These are phyloP conservation scores for Cicer judaicum DNA, from an alignment of 306 rosid genomes.

Conservation along the genomic window DNA sequence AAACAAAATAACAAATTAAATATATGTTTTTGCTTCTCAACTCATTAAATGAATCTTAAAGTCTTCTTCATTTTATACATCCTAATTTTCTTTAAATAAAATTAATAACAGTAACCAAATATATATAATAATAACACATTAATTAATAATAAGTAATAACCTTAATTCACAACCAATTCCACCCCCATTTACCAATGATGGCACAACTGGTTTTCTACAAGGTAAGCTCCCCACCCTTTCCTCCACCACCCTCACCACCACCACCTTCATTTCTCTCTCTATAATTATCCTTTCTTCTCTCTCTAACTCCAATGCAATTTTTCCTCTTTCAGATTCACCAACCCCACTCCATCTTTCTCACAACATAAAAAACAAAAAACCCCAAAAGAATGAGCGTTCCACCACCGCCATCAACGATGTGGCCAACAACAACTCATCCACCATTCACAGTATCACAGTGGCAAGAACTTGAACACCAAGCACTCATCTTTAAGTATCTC, in stretches of 20 bases:
- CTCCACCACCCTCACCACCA: constrained; percentile 14
- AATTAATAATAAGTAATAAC: too few species aligned
- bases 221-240: constrained; percentile 46
- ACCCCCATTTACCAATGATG: constrained; percentile 36
- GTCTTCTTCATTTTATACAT: too few species aligned
- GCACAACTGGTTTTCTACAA: constrained; percentile 40
- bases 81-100: too few species aligned
- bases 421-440: constrained; percentile 55
- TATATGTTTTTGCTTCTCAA: too few species aligned
- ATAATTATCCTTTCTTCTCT: not conserved
- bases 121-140: too few species aligned
- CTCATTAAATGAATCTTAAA: too few species aligned
- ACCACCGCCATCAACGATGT: constrained; percentile 45
- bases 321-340: not conserved
- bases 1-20: too few species aligned
- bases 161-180: constrained; percentile 23
- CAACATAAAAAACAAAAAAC: not conserved
- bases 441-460: constrained; percentile 88
- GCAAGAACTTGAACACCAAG: constrained; percentile 92
- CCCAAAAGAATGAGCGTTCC: constrained; percentile 47
- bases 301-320: constrained; percentile 21
- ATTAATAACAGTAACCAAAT: too few species aligned
- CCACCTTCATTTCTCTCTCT: constrained; percentile 30
- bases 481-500: constrained; percentile 84
- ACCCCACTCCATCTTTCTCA: not conserved